Percentiles rank a stretch among this genome's conserved stretches.
phyloP scores from a whole-genome alignment of 2,329 filamentous ascomycete genomes.

The Pseudonectria foliicola region DNA sequence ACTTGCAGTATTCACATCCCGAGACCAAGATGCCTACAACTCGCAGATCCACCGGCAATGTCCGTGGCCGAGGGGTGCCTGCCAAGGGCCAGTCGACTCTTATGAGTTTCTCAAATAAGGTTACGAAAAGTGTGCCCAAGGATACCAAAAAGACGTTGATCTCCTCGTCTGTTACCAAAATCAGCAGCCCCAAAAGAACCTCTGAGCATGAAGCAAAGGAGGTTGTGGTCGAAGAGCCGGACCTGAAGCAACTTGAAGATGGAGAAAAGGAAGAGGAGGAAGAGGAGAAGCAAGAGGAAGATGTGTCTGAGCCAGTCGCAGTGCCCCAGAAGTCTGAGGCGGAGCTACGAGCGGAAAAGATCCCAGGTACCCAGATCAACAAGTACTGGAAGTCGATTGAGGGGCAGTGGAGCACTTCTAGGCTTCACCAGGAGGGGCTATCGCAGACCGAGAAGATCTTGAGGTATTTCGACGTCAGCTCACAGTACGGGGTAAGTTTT shows the following conservation, averaged over 20 bases:
- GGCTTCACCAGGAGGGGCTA: slow-evolving; percentile 73
- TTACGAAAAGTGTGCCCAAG: slow-evolving; percentile 47
- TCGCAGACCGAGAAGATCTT: slow-evolving; percentile 75
- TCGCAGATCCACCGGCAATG: slow-evolving; percentile 38
- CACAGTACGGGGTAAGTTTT: slow-evolving; percentile 79
- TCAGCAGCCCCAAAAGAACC: slow-evolving; percentile 22
- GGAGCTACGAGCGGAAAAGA: slow-evolving; percentile 53
- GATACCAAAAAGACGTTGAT: slow-evolving; percentile 38
- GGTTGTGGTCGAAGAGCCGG: slow-evolving; percentile 10
- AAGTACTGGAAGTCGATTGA: slow-evolving; percentile 75
- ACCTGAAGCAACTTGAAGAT: slow-evolving; percentile 9
- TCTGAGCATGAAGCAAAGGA: slow-evolving; percentile 13
- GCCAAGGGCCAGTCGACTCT: slow-evolving; percentile 44
- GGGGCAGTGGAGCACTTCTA: slow-evolving; percentile 55
- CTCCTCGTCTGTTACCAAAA: slow-evolving; percentile 28
- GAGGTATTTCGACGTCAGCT: slow-evolving; percentile 86
- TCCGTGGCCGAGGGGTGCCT: slow-evolving; percentile 28
- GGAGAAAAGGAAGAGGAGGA: slow-evolving; percentile 21
- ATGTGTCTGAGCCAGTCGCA: slow-evolving; percentile 18
- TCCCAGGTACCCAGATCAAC: slow-evolving; percentile 62
- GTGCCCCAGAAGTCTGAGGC: slow-evolving; percentile 38
- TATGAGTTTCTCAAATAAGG: slow-evolving; percentile 50
- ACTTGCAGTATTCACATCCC: background rate
- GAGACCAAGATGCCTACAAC: slow-evolving; percentile 40
- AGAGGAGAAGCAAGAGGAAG: slow-evolving; percentile 15